Conservation (phyloP, 306 rosid genomes). For the Prosopis cineraria region DNA sequence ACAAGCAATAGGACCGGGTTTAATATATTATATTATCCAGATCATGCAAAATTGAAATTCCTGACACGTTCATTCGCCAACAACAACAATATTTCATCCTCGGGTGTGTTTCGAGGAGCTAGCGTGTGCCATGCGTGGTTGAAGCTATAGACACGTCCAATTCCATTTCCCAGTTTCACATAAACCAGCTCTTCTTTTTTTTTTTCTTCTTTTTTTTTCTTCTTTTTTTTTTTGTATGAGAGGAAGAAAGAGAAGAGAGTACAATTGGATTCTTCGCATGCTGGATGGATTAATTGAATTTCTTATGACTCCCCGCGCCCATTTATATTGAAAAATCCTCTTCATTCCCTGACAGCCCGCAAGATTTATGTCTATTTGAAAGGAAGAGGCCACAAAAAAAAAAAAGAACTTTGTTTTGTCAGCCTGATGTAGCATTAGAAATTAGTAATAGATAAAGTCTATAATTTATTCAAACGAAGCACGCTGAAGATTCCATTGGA, state of each 20-base stretch:
- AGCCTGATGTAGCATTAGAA: too few species aligned
- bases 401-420: neutral
- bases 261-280: slow-evolving; percentile 6
- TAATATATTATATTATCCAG: neutral
- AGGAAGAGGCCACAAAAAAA: too few species aligned
- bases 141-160: neutral
- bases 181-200: neutral
- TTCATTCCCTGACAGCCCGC: neutral
- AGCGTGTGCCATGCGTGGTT: neutral
- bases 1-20: neutral
- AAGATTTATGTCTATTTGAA: neutral
- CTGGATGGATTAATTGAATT: neutral
- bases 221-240: neutral
- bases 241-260: neutral
- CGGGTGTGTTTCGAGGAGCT: neutral
- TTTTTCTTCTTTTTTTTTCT: neutral
- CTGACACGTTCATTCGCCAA: neutral
- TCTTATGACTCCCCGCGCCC: neutral
- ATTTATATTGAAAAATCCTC: neutral
- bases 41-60: neutral
- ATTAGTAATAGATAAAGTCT: neutral
- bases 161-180: neutral
- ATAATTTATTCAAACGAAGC: neutral
- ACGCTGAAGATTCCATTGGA: neutral
- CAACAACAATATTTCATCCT: neutral